Evolutionary conservation across 345 rosid genomes (phyloP).

Genomic region (Triadica sebifera): DNA sequence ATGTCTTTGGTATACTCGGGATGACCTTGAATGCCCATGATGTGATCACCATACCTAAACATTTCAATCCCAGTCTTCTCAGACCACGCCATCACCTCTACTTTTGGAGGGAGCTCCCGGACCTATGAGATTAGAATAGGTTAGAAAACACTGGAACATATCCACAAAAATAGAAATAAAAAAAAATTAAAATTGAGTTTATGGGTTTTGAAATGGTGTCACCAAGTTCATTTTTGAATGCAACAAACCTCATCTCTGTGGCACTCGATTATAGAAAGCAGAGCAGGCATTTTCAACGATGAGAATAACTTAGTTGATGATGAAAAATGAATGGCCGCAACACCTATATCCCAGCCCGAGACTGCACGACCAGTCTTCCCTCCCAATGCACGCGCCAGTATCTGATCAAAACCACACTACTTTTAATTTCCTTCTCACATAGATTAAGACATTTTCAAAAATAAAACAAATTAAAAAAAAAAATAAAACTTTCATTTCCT

Average conservation of each 20-base stretch:
- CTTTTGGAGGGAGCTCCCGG: constrained; percentile 44
- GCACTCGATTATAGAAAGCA: constrained; percentile 49
- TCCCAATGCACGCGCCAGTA: constrained; percentile 60
- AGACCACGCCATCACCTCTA: constrained; percentile 54
- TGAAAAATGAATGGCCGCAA: constrained; percentile 43
- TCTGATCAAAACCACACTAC: constrained; percentile 27
- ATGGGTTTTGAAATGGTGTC: neutral
- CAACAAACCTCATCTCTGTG: constrained; percentile 67
- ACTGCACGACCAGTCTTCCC: constrained; percentile 48
- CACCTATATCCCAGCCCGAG: constrained; percentile 67
- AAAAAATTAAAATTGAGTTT: neutral
- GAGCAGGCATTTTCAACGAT: constrained; percentile 35
- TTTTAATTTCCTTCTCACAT: too few relatives aligned
- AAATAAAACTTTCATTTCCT: too few relatives aligned
- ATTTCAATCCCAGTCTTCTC: constrained; percentile 55
- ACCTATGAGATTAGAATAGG: constrained; percentile 30
- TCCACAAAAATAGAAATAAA: neutral
- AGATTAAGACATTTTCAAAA: too few relatives aligned
- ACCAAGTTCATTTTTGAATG: neutral
- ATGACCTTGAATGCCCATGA: constrained; percentile 83
- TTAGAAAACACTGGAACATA: neutral
- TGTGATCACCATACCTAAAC: constrained; percentile 56
- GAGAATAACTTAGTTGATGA: constrained; percentile 38
- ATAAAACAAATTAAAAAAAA: too few relatives aligned
- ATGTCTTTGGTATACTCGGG: constrained; percentile 68